These are phyloP conservation scores for Globisporangium radiosum DNA, from an alignment of 352 stramenopile genomes.

Conservation along the genomic window DNA sequence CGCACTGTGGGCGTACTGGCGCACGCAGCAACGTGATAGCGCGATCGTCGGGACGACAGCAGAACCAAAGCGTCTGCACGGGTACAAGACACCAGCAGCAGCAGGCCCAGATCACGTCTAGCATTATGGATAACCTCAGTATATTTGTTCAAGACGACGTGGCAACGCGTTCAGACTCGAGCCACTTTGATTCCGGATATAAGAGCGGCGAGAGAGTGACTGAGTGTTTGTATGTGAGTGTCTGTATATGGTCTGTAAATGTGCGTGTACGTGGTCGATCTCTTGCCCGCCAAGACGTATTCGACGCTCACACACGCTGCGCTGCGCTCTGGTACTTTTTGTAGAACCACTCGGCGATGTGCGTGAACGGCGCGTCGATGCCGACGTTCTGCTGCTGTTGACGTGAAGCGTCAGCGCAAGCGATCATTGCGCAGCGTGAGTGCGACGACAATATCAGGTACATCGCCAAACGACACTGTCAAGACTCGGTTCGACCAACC, in stretches of 20 bases:
- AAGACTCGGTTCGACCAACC: no score
- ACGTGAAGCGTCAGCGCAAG: background rate
- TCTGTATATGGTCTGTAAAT: background rate
- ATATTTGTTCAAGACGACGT: no score
- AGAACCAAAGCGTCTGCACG: background rate
- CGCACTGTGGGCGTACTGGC: constrained; percentile 11
- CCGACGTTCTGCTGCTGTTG: constrained; percentile 63
- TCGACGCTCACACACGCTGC: constrained; percentile 26
- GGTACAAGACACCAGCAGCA: constrained; percentile 5
- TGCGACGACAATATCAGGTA: background rate
- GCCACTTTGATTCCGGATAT: no score
- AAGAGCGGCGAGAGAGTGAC: background rate
- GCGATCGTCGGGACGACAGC: background rate
- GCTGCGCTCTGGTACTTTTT: constrained; percentile 77
- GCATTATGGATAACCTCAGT: background rate
- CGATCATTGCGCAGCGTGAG: background rate
- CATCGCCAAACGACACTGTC: no score
- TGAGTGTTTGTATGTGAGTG: background rate
- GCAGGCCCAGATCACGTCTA: background rate
- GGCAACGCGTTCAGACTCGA: no score
- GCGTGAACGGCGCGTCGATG: constrained; percentile 66
- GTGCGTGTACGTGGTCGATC: background rate
- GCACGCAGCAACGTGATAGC: constrained; percentile 7
- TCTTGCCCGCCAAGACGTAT: background rate
- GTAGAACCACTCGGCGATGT: constrained; percentile 82